Evolutionary conservation across 2,329 filamentous ascomycete genomes (phyloP).

Genomic region (Paecilomyces fulvus): DNA sequence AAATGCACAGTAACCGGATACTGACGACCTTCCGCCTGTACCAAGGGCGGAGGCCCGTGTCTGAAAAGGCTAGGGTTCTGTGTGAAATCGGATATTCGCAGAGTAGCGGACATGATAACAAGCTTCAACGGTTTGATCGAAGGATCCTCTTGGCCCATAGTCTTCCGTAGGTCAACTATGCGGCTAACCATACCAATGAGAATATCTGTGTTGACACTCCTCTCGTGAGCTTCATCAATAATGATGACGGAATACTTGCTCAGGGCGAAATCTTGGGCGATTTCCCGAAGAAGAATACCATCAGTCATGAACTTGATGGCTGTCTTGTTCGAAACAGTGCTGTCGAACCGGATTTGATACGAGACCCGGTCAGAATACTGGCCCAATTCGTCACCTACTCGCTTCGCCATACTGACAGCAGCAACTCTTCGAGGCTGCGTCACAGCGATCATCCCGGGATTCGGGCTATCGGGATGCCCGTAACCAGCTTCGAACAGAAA

Average conservation of each 20-base stretch:
- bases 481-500: conserved; percentile 94
- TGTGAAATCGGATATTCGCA: conserved; percentile 83
- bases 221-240: conserved; percentile 94
- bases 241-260: conserved; percentile 88
- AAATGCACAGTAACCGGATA: conserved; percentile 88
- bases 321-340: conserved; percentile 68
- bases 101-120: conserved; percentile 95
- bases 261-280: conserved; percentile 79
- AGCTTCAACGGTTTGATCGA: conserved; percentile 74
- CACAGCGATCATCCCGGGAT: conserved; percentile 85
- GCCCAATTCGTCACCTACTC: conserved; percentile 78
- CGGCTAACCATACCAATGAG: conserved; percentile 95
- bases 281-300: conserved; percentile 85
- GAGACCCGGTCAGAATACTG: conserved; percentile 68
- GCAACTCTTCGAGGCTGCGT: conserved; percentile 93
- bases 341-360: conserved; percentile 94
- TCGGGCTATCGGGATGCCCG: conserved; percentile 66
- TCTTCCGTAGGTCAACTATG: conserved; percentile 73
- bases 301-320: conserved; percentile 99
- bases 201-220: conserved; percentile 96
- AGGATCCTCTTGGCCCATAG: conserved; percentile 63
- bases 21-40: conserved; percentile 86
- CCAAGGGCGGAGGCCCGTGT: conserved; percentile 63
- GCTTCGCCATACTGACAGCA: conserved; percentile 91
- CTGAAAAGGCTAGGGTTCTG: conserved; percentile 75